Evolutionary conservation across 495 filamentous ascomycete genomes (phyloP).

Genomic region (Astrothelium subdiscretum): DNA sequence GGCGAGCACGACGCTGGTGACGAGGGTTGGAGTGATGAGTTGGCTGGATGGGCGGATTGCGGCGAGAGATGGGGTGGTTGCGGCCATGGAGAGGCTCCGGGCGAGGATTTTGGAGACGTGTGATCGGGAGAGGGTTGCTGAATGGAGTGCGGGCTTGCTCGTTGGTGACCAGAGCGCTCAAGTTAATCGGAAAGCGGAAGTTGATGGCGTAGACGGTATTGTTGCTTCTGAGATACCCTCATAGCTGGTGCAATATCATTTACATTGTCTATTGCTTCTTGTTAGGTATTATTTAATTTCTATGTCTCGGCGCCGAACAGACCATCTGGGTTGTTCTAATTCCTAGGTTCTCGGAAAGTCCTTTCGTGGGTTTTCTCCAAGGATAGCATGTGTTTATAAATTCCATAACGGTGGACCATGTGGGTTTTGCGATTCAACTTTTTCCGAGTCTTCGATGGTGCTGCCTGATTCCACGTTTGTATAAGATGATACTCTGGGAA

Average conservation of each 20-base stretch:
- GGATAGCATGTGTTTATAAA: too few relatives aligned
- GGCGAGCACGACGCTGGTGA: constrained; percentile 77
- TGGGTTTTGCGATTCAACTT: too few relatives aligned
- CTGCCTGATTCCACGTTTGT: too few relatives aligned
- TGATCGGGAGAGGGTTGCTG: constrained; percentile 51
- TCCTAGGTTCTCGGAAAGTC: too few relatives aligned
- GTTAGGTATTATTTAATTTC: too few relatives aligned
- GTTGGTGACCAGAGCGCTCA: not conserved
- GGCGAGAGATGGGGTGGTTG: constrained; percentile 34
- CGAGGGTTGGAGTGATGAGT: constrained; percentile 64
- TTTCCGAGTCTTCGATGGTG: too few relatives aligned
- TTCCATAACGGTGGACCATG: too few relatives aligned
- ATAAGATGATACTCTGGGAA: too few relatives aligned
- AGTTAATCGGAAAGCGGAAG: constrained; percentile 28
- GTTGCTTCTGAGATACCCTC: constrained; percentile 13
- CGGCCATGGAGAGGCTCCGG: constrained; percentile 45
- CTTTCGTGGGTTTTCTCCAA: too few relatives aligned
- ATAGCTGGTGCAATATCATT: not conserved
- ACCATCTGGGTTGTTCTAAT: too few relatives aligned
- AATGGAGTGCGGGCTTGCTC: constrained; percentile 45
- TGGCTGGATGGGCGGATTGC: constrained; percentile 60
- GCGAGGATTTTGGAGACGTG: constrained; percentile 55
- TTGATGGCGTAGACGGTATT: constrained; percentile 53
- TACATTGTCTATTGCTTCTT: not conserved
- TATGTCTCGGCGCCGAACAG: too few relatives aligned